phyloP scores from a whole-genome alignment of 2,329 filamentous ascomycete species.

The Sporothrix protearum region DNA sequence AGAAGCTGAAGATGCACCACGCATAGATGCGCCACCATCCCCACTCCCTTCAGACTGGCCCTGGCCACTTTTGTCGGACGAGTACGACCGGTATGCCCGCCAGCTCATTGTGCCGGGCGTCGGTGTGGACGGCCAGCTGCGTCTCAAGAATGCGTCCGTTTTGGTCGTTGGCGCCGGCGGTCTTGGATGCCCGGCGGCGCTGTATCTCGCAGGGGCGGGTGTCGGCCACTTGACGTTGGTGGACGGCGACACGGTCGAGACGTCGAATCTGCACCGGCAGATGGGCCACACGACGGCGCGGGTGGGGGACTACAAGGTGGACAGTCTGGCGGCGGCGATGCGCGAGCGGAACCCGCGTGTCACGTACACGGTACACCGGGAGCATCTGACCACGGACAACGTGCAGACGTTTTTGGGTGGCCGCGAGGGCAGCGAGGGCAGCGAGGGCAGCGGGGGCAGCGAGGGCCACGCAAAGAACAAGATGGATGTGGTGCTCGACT shows the following conservation, averaged over 20 bases:
- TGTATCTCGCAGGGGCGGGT: conserved; percentile 89
- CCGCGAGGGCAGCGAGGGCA: not conserved
- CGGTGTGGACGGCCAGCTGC: conserved; percentile 73
- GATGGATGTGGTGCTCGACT: conserved; percentile 70
- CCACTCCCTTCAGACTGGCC: conserved; percentile 36
- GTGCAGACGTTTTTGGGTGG: conserved; percentile 60
- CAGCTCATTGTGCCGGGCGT: conserved; percentile 86
- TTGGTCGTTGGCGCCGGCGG: conserved; percentile 85
- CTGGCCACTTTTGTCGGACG: conserved; percentile 68
- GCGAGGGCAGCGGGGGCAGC: not conserved
- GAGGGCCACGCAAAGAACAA: not conserved
- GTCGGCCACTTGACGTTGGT: conserved; percentile 78
- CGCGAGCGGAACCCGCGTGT: conserved; percentile 67
- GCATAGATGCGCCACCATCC: not conserved
- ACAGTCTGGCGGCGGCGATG: conserved; percentile 65
- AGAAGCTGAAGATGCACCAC: not conserved
- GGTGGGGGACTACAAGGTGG: conserved; percentile 74
- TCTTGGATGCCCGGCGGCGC: conserved; percentile 83
- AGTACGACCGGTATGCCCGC: conserved; percentile 83
- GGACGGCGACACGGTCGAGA: conserved; percentile 83
- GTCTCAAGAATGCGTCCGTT: conserved; percentile 65
- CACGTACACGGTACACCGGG: conserved; percentile 58
- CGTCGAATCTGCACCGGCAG: conserved; percentile 89
- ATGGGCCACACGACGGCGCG: conserved; percentile 70
- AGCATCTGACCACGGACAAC: conserved; percentile 65